phyloP scores from a whole-genome alignment of 2,329 filamentous ascomycete genomes.

The Bipolaris victoriae region DNA sequence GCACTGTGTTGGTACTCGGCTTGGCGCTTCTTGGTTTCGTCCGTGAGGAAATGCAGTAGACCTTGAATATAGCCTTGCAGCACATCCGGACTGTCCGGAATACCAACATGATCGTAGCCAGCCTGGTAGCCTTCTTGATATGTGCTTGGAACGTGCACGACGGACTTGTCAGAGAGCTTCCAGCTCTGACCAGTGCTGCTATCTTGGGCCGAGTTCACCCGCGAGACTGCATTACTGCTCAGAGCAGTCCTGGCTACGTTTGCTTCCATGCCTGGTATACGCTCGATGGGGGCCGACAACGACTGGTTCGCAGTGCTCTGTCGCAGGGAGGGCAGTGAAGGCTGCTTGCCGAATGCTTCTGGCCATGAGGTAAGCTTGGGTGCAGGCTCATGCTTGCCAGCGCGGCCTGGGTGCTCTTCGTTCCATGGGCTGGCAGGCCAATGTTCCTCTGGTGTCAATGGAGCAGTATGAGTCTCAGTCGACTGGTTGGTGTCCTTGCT shows the following conservation, averaged over 20 bases:
- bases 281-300: slow-evolving; percentile 11
- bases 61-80: slow-evolving; percentile 45
- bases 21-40: slow-evolving; percentile 32
- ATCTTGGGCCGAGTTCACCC: slow-evolving; percentile 24
- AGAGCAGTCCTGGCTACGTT: slow-evolving; percentile 16
- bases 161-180: slow-evolving; percentile 28
- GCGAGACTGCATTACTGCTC: slow-evolving; percentile 19
- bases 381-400: slow-evolving; percentile 26
- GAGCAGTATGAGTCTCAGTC: slow-evolving; percentile 26
- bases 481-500: slow-evolving; percentile 19
- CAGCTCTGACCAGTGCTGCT: slow-evolving; percentile 32
- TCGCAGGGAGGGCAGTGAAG: slow-evolving; percentile 25
- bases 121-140: slow-evolving; percentile 49
- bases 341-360: slow-evolving; percentile 38
- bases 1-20: slow-evolving; percentile 17
- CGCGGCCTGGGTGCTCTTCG: slow-evolving; percentile 29
- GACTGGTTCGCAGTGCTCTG: slow-evolving; percentile 17
- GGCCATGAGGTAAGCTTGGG: slow-evolving; percentile 41
- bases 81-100: slow-evolving; percentile 42
- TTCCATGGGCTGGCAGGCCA: slow-evolving; percentile 48
- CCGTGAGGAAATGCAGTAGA: slow-evolving; percentile 37
- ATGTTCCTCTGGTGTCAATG: slow-evolving; percentile 45
- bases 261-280: slow-evolving; percentile 7
- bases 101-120: slow-evolving; percentile 43
- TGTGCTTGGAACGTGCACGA: slow-evolving; percentile 37